Evolutionary conservation across 768 basidiomycete genomes (phyloP).

Genomic region (Boletus barrowsii): DNA sequence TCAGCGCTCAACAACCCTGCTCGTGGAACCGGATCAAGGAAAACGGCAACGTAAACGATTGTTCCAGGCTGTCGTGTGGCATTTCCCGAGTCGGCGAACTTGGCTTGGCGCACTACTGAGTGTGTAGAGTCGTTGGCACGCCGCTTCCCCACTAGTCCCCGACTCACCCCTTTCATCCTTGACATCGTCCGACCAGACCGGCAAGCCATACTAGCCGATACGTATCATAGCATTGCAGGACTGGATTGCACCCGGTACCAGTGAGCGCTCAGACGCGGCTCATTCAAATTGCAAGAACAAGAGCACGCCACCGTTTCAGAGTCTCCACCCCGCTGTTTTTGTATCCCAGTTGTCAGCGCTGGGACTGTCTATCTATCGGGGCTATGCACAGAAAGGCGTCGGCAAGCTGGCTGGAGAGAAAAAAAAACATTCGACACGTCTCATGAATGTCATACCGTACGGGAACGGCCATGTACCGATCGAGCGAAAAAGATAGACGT

Average conservation of each 20-base stretch:
- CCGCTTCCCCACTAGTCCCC: no score
- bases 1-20: constrained; percentile 8
- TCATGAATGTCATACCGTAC: constrained; percentile 10
- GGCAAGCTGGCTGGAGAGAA: constrained; percentile 1
- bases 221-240: no score
- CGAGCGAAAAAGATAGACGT: constrained; percentile 1
- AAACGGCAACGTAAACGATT: constrained; percentile 11
- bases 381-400: constrained; percentile 12
- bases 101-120: no score
- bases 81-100: no score
- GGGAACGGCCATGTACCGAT: background rate
- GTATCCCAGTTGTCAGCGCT: background rate
- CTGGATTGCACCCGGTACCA: no score
- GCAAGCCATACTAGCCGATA: no score
- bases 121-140: no score
- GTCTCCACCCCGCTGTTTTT: background rate
- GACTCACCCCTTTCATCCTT: no score
- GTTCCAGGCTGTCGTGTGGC: background rate
- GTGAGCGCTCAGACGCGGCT: no score
- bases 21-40: constrained; percentile 8
- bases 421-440: background rate
- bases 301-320: constrained; percentile 8
- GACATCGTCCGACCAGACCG: no score
- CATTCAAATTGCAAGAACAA: no score
- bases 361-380: background rate